Evolutionary conservation across 495 filamentous ascomycete genomes (phyloP).

Genomic region (Copromyces sp.): DNA sequence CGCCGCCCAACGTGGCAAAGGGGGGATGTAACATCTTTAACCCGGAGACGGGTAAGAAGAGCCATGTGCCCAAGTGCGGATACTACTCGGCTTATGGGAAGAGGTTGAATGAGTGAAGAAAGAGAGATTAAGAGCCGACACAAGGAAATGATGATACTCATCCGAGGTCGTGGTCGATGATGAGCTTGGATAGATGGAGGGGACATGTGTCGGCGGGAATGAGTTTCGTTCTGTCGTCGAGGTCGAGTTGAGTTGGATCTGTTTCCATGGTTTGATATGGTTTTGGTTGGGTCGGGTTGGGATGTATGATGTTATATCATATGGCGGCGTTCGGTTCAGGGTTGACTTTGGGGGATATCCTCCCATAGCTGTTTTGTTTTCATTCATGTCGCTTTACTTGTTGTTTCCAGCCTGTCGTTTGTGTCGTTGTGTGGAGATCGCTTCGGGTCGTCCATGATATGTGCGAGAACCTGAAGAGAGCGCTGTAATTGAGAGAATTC

Average conservation of each 20-base stretch:
- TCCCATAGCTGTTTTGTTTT: not conserved
- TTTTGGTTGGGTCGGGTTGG: not conserved
- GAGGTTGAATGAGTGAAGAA: constrained; percentile 19
- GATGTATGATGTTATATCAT: not conserved
- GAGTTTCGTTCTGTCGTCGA: not conserved
- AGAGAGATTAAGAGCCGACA: not conserved
- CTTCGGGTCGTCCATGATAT: not conserved
- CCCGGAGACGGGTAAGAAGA: constrained; percentile 58
- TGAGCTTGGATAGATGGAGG: not conserved
- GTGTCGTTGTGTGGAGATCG: not conserved
- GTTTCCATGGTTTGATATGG: not conserved
- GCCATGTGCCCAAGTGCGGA: constrained; percentile 55
- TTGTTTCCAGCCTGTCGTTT: not conserved
- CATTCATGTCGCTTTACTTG: not conserved
- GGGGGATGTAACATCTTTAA: constrained; percentile 67
- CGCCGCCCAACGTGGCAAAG: constrained; percentile 74
- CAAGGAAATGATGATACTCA: not conserved
- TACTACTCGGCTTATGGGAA: constrained; percentile 50
- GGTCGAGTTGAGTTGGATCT: not conserved
- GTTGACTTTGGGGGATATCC: no score
- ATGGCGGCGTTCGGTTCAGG: not conserved
- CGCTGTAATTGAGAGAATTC: not conserved
- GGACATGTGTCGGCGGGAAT: not conserved
- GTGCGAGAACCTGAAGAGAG: not conserved
- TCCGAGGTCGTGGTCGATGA: not conserved